A percentile compares a stretch with the other conserved stretches of the same genome.
phyloP scores from a whole-genome alignment of 768 basidiomycete species.

The Boletus fagicola region DNA sequence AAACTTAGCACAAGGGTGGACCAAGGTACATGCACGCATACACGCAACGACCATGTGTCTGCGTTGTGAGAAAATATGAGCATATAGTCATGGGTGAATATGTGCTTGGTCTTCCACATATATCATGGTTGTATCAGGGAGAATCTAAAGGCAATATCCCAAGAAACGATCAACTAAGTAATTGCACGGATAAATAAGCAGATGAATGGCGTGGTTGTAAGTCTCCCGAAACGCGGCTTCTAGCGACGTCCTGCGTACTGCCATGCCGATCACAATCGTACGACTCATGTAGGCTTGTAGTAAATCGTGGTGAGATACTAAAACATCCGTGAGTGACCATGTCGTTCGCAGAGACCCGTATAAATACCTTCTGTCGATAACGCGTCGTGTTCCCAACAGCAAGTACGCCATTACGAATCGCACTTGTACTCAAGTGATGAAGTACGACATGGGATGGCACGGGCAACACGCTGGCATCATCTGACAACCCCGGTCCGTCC shows the following conservation, averaged over 20 bases:
- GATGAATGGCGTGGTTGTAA: conserved; percentile 11
- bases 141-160: conserved; percentile 28
- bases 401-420: conserved; percentile 89
- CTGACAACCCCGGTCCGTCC: conserved; percentile 52
- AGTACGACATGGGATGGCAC: conserved; percentile 93
- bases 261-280: conserved; percentile 9
- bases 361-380: conserved; percentile 81
- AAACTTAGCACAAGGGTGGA: conserved; percentile 7
- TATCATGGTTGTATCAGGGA: conserved; percentile 21
- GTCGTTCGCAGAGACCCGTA: conserved; percentile 3
- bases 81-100: conserved; percentile 18
- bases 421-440: conserved; percentile 93
- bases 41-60: conserved; percentile 8
- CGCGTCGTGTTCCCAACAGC: conserved; percentile 91
- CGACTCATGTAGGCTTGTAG: conserved; percentile 62
- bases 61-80: conserved; percentile 8
- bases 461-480: conserved; percentile 88
- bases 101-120: conserved; percentile 20
- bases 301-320: conserved; percentile 86
- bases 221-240: conserved; percentile 18
- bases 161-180: conserved; percentile 27
- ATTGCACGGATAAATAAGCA: conserved; percentile 29
- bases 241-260: conserved; percentile 28
- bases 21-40: conserved; percentile 10
- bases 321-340: conserved; percentile 17